Conservation (phyloP, 768 basidiomycete genomes). For the Arthromyces matolae region DNA sequence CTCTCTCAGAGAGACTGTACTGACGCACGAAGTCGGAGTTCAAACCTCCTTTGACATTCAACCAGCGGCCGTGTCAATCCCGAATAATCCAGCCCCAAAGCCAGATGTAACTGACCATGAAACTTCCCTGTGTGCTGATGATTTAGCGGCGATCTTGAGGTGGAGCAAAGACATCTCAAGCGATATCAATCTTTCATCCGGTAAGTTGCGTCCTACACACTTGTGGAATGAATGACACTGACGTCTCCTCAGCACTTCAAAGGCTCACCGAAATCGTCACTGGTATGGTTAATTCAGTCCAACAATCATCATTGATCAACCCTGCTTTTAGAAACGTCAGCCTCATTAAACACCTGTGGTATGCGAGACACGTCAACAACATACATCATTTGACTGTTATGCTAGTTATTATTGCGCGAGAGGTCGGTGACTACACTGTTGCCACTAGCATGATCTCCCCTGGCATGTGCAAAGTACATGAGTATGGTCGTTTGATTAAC, state of each 20-base stretch:
- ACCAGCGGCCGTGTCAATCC: slow-evolving; percentile 20
- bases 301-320: not conserved
- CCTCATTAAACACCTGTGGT: slow-evolving; percentile 63
- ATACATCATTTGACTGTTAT: not conserved
- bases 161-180: slow-evolving; percentile 76
- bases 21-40: slow-evolving; percentile 58
- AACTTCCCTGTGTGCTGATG: slow-evolving; percentile 53
- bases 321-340: slow-evolving; percentile 48
- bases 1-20: slow-evolving; percentile 51
- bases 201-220: slow-evolving; percentile 27
- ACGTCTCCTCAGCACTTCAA: slow-evolving; percentile 46
- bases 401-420: slow-evolving; percentile 60
- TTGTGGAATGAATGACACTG: not conserved
- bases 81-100: slow-evolving; percentile 28
- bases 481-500: too few relatives aligned
- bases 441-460: slow-evolving; percentile 63
- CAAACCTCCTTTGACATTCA: slow-evolving; percentile 49
- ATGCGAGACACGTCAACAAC: slow-evolving; percentile 3
- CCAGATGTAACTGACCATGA: slow-evolving; percentile 46
- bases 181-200: slow-evolving; percentile 66
- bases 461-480: slow-evolving; percentile 61
- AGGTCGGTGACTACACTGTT: slow-evolving; percentile 68
- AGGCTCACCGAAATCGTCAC: slow-evolving; percentile 70
- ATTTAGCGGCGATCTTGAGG: slow-evolving; percentile 65
- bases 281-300: slow-evolving; percentile 31